Evolutionary conservation across 345 rosid species (phyloP).

Genomic region (Noccaea caerulescens): DNA sequence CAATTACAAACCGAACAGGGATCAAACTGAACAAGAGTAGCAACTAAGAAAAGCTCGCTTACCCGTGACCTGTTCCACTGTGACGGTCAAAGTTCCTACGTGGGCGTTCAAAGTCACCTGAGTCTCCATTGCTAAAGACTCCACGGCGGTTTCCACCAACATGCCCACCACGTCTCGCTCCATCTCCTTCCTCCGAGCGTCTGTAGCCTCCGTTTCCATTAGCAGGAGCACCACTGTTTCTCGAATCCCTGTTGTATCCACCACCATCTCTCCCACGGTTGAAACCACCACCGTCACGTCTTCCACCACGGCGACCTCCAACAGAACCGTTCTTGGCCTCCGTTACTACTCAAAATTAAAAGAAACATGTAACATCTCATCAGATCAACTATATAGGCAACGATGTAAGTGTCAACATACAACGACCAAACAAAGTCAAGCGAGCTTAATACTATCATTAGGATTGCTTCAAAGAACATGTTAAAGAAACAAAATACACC

Average conservation of each 20-base stretch:
- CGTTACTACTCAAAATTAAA: conserved; percentile 51
- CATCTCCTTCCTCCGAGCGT: conserved; percentile 63
- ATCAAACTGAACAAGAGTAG: background rate
- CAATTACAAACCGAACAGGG: conserved; percentile 1
- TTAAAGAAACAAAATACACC: background rate
- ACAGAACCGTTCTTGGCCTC: conserved; percentile 61
- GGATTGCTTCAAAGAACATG: background rate
- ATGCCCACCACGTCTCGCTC: conserved; percentile 56
- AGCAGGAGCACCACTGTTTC: conserved; percentile 51
- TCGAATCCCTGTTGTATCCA: background rate
- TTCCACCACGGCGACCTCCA: conserved; percentile 51
- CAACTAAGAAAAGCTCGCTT: conserved; percentile 31
- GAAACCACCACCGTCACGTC: conserved; percentile 48
- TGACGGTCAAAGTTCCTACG: conserved; percentile 71
- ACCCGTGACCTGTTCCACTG: conserved; percentile 95
- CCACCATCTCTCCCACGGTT: conserved; percentile 46
- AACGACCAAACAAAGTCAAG: background rate
- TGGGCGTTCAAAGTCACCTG: conserved; percentile 68
- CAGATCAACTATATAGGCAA: background rate
- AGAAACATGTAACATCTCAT: background rate
- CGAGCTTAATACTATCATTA: background rate
- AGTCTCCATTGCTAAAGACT: conserved; percentile 69
- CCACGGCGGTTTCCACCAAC: conserved; percentile 71
- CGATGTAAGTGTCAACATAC: background rate
- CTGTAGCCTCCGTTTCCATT: conserved; percentile 55